A percentile compares a stretch with the other conserved stretches of the same genome.
These are phyloP conservation scores for Leonotis leonurus DNA, from an alignment of 257 asterid species.

Conservation along the genomic window DNA sequence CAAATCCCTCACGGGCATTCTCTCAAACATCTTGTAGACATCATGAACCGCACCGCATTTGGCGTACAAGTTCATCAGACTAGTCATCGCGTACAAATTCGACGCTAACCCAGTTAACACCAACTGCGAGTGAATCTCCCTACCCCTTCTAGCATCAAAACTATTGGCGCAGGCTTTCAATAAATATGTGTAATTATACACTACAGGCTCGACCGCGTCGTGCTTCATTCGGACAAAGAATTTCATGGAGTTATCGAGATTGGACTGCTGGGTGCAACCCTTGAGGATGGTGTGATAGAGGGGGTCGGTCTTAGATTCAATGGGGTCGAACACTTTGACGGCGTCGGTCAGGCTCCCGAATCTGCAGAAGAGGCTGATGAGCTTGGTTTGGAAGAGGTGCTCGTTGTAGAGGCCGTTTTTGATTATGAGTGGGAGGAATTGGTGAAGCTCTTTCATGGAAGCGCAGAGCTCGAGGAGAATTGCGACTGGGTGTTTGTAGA, in stretches of 20 bases:
- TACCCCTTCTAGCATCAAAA: conserved; percentile 49
- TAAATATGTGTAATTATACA: conserved; percentile 56
- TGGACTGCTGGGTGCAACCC: conserved; percentile 43
- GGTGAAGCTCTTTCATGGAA: conserved; percentile 64
- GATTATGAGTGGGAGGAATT: conserved; percentile 63
- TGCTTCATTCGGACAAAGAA: conserved; percentile 53
- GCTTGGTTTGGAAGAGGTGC: conserved; percentile 73
- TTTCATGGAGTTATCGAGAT: conserved; percentile 36
- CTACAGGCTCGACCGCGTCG: conserved; percentile 50
- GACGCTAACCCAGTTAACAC: conserved; percentile 48
- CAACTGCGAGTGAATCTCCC: conserved; percentile 70
- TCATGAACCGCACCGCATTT: conserved; percentile 57
- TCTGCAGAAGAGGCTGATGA: conserved; percentile 72
- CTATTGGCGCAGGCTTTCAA: conserved; percentile 62
- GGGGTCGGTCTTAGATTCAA: conserved; percentile 52
- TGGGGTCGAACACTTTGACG: conserved; percentile 55
- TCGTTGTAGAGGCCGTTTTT: conserved; percentile 65
- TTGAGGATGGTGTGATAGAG: conserved; percentile 74
- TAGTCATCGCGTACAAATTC: conserved; percentile 51
- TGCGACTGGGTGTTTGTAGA: conserved; percentile 73
- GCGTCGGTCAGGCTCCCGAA: conserved; percentile 68
- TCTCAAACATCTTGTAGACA: conserved; percentile 73
- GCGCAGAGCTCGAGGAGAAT: conserved; percentile 70
- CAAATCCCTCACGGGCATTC: conserved; percentile 80
- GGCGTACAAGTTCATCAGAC: conserved; percentile 58